These are phyloP conservation scores for Trichosporon ovoides DNA, from an alignment of 1,284 basidiomycete genomes.

Conservation along the genomic window DNA sequence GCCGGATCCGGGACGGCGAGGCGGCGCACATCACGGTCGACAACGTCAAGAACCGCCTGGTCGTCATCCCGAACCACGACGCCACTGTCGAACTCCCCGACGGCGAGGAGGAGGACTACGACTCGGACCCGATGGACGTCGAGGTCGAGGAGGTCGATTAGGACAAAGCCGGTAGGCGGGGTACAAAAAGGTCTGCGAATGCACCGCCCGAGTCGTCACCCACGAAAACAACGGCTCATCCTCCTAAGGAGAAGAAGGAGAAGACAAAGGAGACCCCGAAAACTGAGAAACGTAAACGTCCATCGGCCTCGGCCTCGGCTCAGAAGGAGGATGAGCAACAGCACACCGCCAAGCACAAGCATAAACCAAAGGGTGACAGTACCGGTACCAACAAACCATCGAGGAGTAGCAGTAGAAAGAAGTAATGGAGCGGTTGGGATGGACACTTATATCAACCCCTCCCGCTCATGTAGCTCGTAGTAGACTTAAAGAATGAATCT, in stretches of 20 bases:
- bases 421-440: background rate
- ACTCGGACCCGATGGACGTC: constrained; percentile 44
- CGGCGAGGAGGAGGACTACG: constrained; percentile 30
- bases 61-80: constrained; percentile 77
- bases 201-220: background rate
- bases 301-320: background rate
- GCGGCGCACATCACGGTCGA: constrained; percentile 72
- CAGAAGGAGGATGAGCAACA: background rate
- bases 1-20: constrained; percentile 76
- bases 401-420: background rate
- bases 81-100: constrained; percentile 40
- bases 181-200: constrained; percentile 20
- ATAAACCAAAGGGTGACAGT: background rate
- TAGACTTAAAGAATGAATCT: no score
- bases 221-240: background rate
- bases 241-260: background rate
- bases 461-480: no score
- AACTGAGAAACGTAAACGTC: background rate
- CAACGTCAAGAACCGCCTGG: constrained; percentile 71
- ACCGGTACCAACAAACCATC: background rate
- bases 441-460: no score
- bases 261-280: background rate
- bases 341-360: background rate
- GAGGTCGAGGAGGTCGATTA: constrained; percentile 50
- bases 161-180: constrained; percentile 22